A percentile compares a stretch with the other conserved stretches of the same genome.
phyloP scores from a whole-genome alignment of 169 alveolate species.

The Plasmodium ovale region DNA sequence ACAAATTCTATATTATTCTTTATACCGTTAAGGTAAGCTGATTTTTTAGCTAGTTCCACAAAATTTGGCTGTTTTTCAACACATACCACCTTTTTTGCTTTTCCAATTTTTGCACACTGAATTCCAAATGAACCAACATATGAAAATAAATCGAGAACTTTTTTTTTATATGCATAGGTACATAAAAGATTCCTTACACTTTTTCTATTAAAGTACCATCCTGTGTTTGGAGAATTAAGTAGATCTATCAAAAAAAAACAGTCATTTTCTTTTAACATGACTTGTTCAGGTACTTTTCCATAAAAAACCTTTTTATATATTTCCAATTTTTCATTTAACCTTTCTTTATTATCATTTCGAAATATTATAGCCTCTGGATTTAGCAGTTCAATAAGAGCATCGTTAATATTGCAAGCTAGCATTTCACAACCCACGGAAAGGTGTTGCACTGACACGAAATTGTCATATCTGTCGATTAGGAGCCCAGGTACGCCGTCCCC shows the following conservation, averaged over 20 bases:
- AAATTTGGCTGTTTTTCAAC: conserved; percentile 56
- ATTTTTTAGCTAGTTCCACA: conserved; percentile 52
- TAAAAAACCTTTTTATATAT: conserved; percentile 56
- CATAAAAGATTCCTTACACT: conserved; percentile 31
- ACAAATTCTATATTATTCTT: conserved; percentile 27
- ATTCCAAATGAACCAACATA: conserved; percentile 68
- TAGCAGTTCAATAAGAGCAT: conserved; percentile 53
- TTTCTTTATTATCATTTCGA: conserved; percentile 70
- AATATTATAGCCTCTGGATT: conserved; percentile 66
- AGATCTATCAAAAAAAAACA: conserved; percentile 59
- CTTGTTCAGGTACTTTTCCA: conserved; percentile 67
- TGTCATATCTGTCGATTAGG: conserved; percentile 76
- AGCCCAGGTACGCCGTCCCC: conserved; percentile 79
- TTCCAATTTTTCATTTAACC: conserved; percentile 68
- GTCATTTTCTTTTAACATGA: conserved; percentile 45
- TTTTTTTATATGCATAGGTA: conserved; percentile 38
- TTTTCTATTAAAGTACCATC: conserved; percentile 71
- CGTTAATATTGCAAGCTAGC: conserved; percentile 57
- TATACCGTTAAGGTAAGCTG: conserved; percentile 45
- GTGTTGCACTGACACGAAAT: conserved; percentile 27
- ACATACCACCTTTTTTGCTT: conserved; percentile 57
- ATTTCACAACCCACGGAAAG: conserved; percentile 53
- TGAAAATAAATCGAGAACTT: conserved; percentile 55
- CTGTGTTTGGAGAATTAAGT: conserved; percentile 58
- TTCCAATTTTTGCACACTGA: conserved; percentile 67